Evolutionary conservation across 2,329 filamentous ascomycete species (phyloP).

Genomic region (Metarhizium brunneum): DNA sequence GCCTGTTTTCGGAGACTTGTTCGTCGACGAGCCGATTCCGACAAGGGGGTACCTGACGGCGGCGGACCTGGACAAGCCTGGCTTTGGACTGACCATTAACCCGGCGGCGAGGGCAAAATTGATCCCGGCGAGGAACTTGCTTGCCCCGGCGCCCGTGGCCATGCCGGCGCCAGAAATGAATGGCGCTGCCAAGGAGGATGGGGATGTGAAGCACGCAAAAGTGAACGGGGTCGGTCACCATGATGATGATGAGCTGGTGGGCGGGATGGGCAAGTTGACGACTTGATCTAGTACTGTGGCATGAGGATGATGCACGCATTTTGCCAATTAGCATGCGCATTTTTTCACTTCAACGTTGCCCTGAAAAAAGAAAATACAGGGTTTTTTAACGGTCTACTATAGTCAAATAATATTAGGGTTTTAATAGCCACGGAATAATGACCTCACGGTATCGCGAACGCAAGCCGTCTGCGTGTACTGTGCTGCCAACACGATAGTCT

Average conservation of each 20-base stretch:
- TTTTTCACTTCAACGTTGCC: too few relatives aligned
- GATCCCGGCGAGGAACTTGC: constrained; percentile 63
- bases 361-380: too few relatives aligned
- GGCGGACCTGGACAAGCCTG: constrained; percentile 74
- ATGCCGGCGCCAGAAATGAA: constrained; percentile 20
- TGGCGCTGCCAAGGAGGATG: background rate
- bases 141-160: constrained; percentile 55
- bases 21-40: constrained; percentile 84
- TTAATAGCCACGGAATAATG: too few relatives aligned
- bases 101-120: constrained; percentile 61
- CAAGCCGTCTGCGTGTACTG: too few relatives aligned
- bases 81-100: constrained; percentile 83
- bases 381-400: too few relatives aligned
- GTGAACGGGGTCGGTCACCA: background rate
- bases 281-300: background rate
- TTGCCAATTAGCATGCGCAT: too few relatives aligned
- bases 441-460: too few relatives aligned
- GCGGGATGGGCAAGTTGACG: background rate
- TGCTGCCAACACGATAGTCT: too few relatives aligned
- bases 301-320: background rate
- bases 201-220: background rate
- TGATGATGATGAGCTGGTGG: background rate
- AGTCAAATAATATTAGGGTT: too few relatives aligned
- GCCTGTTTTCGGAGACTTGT: constrained; percentile 87
- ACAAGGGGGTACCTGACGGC: constrained; percentile 73